Evolutionary conservation across 352 stramenopile species (phyloP), one percentile per base, ranked within the genome.

Genomic region (Globisporangium paddicum): DNA sequence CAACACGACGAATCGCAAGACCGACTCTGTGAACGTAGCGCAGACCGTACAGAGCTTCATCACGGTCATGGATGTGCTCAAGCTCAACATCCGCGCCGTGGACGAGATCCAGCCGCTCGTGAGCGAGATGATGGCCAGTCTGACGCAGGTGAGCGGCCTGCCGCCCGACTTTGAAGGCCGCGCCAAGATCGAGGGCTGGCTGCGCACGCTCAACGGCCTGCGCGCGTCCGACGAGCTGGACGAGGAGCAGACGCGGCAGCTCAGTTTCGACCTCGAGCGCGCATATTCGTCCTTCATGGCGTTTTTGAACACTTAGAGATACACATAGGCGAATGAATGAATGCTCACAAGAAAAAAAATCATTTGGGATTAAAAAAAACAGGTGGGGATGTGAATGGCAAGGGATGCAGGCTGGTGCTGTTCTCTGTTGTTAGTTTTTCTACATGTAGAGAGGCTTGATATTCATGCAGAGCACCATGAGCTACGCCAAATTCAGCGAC

Each of bases 41-140:
- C 95, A 99, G 70, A 98, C 95, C 21, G 95, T 93, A 53, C 93
- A 99, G 82, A 90, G 96, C 70, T 99, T 99, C 67, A 99, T 99
- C 75, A 99, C 96, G 23, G 78, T 97, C 51, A 99, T 99, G 95
- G 97, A 99, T 71, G 93, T 96, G 41, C 88, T 99, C 45, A 98
- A 98, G 69, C 82, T 99, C 44, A 97, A 98, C 68, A 96, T 98
- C 67, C 87, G 96, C 45, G 96, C 96, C 6, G 96, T 99, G 45
- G 96, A 99, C 75, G 96, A 99, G 73, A 89, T 99, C 50, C 96
- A 99, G 75, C 97, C 96, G 50, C 69, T 98, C 46, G 68, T 99
- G 60, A 97, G 85, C 60, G 96, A 99, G 75, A 89, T 99, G 66
- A 98, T 98, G 87, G 89, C 95, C 64, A 91, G 85, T 18, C 75